Evolutionary conservation across 2,329 filamentous ascomycete genomes (phyloP).

Genomic region (Ceratocystis cubensis): DNA sequence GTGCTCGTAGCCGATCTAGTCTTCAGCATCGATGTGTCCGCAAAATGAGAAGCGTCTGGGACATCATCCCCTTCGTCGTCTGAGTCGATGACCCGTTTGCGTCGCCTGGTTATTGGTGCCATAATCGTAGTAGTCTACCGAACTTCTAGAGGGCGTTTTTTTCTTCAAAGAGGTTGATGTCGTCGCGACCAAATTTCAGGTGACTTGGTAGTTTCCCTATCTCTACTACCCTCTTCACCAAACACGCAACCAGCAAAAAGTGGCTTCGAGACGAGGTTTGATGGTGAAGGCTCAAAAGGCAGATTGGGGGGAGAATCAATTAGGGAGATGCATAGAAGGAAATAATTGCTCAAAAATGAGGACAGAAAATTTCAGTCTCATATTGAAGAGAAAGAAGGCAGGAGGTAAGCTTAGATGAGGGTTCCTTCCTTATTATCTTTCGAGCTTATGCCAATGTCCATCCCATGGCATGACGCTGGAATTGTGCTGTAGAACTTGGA

Average conservation of each 20-base stretch:
- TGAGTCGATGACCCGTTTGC: constrained; percentile 40
- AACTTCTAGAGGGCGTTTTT: background rate
- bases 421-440: background rate
- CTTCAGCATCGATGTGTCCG: constrained; percentile 38
- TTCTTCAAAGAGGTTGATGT: background rate
- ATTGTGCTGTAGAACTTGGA: background rate
- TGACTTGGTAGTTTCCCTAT: background rate
- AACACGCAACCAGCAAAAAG: background rate
- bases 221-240: background rate
- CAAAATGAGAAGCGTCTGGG: constrained; percentile 37
- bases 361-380: background rate
- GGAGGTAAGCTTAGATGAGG: constrained; percentile 15
- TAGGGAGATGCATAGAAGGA: background rate
- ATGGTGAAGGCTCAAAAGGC: constrained; percentile 21
- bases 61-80: constrained; percentile 41
- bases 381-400: background rate
- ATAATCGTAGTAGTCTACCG: constrained; percentile 29
- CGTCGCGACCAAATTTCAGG: background rate
- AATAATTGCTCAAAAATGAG: background rate
- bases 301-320: background rate
- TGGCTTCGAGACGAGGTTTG: background rate
- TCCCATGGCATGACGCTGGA: constrained; percentile 3
- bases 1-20: constrained; percentile 30
- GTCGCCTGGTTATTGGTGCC: constrained; percentile 47
- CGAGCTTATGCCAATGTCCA: background rate